phyloP scores from a whole-genome alignment of 2,329 filamentous ascomycete species.

The Sphaerulina populicola region DNA sequence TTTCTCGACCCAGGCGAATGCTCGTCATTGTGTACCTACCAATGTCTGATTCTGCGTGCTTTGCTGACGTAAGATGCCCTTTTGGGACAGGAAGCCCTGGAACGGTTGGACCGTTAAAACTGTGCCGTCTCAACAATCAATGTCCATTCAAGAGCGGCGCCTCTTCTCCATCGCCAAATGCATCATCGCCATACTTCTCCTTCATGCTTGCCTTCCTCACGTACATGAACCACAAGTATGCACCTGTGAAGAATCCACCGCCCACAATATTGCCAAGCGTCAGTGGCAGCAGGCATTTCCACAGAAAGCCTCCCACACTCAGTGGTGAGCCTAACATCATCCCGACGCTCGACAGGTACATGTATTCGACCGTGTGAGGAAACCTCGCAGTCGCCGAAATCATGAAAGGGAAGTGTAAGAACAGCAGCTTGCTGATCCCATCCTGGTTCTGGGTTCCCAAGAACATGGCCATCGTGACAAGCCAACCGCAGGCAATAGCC shows the following conservation, averaged over 20 bases:
- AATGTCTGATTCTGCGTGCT: no score
- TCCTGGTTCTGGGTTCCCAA: conserved; percentile 28
- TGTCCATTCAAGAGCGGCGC: conserved; percentile 1
- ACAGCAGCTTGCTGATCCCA: conserved; percentile 27
- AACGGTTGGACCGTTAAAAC: no score
- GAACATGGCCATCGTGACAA: conserved; percentile 29
- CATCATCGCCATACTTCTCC: conserved; percentile 9
- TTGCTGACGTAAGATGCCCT: no score
- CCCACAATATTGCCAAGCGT: conserved; percentile 26
- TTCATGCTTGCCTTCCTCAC: conserved; percentile 2
- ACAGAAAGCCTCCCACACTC: conserved; percentile 20
- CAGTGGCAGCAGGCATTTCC: conserved; percentile 26
- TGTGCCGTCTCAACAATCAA: neutral
- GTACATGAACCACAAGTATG: conserved; percentile 19
- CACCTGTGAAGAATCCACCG: conserved; percentile 22
- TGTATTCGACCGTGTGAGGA: conserved; percentile 29
- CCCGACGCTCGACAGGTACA: conserved; percentile 23
- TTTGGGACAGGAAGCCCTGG: no score
- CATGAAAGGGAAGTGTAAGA: conserved; percentile 25
- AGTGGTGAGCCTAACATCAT: conserved; percentile 25
- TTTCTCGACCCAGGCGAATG: no score
- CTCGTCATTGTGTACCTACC: no score
- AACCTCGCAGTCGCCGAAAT: conserved; percentile 24
- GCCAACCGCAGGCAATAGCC: conserved; percentile 25
- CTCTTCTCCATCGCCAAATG: conserved; percentile 1